phyloP scores from a whole-genome alignment of 2,329 filamentous ascomycete species.

The Colletotrichum tabaci region DNA sequence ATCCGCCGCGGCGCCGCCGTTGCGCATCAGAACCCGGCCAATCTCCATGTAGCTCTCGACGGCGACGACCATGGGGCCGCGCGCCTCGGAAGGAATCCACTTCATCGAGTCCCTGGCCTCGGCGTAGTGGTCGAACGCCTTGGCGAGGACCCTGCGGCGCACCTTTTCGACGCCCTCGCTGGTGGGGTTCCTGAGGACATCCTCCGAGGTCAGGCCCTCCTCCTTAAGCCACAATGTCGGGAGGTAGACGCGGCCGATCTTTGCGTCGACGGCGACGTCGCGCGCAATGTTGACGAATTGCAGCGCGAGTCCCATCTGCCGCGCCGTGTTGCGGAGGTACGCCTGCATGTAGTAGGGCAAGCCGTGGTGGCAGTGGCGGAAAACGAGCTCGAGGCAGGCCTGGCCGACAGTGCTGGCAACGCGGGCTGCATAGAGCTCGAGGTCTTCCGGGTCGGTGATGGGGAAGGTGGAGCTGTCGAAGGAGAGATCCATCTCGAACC shows the following conservation, averaged over 20 bases:
- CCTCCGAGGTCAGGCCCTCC: constrained; percentile 66
- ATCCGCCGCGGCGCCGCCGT: constrained; percentile 21
- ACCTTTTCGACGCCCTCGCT: constrained; percentile 63
- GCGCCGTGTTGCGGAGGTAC: constrained; percentile 69
- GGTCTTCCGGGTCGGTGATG: constrained; percentile 70
- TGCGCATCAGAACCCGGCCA: constrained; percentile 69
- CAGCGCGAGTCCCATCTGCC: constrained; percentile 80
- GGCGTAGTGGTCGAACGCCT: constrained; percentile 73
- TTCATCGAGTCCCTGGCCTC: constrained; percentile 71
- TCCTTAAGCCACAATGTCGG: constrained; percentile 75
- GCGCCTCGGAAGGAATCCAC: constrained; percentile 70
- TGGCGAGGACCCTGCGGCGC: constrained; percentile 68
- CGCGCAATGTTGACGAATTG: constrained; percentile 85
- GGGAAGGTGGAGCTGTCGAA: constrained; percentile 66
- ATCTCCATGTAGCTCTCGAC: constrained; percentile 86
- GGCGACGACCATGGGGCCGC: constrained; percentile 76
- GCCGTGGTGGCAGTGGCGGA: constrained; percentile 65
- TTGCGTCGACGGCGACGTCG: constrained; percentile 78
- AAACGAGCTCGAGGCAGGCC: constrained; percentile 77
- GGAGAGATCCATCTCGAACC: constrained; percentile 77
- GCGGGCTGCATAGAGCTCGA: constrained; percentile 75
- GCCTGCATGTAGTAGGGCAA: constrained; percentile 51
- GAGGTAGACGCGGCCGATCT: constrained; percentile 77
- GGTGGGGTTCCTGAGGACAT: constrained; percentile 67
- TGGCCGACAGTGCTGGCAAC: constrained; percentile 82